Evolutionary conservation across 225 moss, liverwort and hornwort species (phyloP).

Genomic region (Polytrichum formosum): DNA sequence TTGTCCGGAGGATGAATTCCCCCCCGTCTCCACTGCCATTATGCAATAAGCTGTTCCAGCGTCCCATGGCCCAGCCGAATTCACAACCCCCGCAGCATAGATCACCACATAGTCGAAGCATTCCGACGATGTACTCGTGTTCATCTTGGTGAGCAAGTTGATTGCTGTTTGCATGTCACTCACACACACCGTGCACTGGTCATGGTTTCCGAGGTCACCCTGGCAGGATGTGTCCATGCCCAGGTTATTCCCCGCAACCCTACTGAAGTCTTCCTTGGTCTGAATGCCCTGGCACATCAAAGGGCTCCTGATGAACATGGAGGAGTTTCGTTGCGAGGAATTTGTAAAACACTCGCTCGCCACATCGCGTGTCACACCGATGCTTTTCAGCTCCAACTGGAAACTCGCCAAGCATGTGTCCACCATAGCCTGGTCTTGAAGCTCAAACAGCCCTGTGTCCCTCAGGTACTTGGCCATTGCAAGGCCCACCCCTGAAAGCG

Average conservation of each 20-base stretch:
- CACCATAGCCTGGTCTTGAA: slow-evolving; percentile 16
- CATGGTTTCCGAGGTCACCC: slow-evolving; percentile 12
- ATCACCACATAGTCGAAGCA: slow-evolving; percentile 30
- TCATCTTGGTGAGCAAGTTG: slow-evolving; percentile 4
- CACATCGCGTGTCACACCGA: slow-evolving; percentile 19
- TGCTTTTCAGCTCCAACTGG: slow-evolving; percentile 14
- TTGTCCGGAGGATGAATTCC: neutral
- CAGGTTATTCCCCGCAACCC: slow-evolving; percentile 8
- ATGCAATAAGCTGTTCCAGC: slow-evolving; percentile 37
- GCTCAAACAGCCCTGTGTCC: slow-evolving; percentile 17
- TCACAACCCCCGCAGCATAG: slow-evolving; percentile 43
- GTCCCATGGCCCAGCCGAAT: slow-evolving; percentile 42
- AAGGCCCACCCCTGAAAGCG: slow-evolving; percentile 19
- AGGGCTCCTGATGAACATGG: slow-evolving; percentile 22
- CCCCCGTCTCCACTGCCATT: slow-evolving; percentile 18
- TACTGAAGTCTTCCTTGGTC: slow-evolving; percentile 19
- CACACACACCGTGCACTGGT: slow-evolving; percentile 26
- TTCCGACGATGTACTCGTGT: slow-evolving; percentile 1
- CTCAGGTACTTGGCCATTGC: slow-evolving; percentile 25
- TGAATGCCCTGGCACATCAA: slow-evolving; percentile 27
- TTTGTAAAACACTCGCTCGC: slow-evolving; percentile 18
- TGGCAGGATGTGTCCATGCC: slow-evolving; percentile 19
- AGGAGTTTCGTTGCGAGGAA: neutral
- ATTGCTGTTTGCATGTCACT: slow-evolving; percentile 5
- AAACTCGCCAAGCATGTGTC: slow-evolving; percentile 17